phyloP scores from a whole-genome alignment of 345 rosid species.

The Carallia brachiata region DNA sequence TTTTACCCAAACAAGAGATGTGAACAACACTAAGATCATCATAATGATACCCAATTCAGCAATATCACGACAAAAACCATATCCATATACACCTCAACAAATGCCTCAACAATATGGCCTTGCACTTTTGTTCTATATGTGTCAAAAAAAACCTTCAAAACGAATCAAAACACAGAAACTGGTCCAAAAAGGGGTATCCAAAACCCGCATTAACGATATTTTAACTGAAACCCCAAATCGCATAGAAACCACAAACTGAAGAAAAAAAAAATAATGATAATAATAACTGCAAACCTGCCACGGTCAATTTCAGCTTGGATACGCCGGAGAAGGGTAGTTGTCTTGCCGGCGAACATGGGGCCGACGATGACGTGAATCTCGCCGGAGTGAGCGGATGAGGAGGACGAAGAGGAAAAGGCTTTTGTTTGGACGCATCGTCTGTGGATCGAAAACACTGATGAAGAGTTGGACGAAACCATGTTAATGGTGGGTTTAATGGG shows the following conservation, averaged over 20 bases:
- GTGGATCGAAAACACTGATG: constrained; percentile 14
- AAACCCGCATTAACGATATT: not conserved
- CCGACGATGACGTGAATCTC: constrained; percentile 81
- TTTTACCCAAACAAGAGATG: constrained; percentile 40
- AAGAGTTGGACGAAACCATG: constrained; percentile 15
- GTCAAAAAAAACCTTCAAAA: not conserved
- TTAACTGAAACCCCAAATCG: not conserved
- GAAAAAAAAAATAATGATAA: not conserved
- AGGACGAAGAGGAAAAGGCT: constrained; percentile 16
- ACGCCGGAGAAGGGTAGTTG: constrained; percentile 68
- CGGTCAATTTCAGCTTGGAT: constrained; percentile 49
- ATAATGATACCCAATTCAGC: not conserved
- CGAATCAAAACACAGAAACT: not conserved
- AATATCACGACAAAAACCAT: not conserved
- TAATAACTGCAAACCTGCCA: constrained; percentile 46
- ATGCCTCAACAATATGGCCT: not conserved
- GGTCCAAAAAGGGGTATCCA: not conserved
- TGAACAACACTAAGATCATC: no score
- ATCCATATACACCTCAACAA: constrained; percentile 1
- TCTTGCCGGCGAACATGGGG: constrained; percentile 72
- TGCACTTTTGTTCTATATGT: no score
- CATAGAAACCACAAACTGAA: not conserved
- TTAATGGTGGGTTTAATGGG: constrained; percentile 15
- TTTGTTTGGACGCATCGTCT: constrained; percentile 28
- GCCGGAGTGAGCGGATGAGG: constrained; percentile 26